These are phyloP conservation scores for Yamadazyma blattariae DNA, from an alignment of 1,139 yeast genomes.

Conservation along the genomic window DNA sequence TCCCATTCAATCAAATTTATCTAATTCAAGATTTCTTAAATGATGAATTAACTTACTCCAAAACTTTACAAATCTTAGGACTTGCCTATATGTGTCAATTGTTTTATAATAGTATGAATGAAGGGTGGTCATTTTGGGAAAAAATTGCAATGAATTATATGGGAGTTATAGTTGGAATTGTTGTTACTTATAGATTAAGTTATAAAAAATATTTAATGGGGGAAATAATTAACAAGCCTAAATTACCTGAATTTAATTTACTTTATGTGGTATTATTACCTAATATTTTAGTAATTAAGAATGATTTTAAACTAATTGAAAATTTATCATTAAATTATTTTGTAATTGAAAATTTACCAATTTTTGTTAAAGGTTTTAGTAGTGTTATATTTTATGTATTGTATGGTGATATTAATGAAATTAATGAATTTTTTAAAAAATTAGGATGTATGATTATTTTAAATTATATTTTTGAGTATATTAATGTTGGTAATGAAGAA, in stretches of 20 bases:
- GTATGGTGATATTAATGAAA: constrained; percentile 22
- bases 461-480: constrained; percentile 21
- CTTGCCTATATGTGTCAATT: constrained; percentile 31
- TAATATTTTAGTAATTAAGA: constrained; percentile 20
- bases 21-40: constrained; percentile 39
- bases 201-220: constrained; percentile 14
- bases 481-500: constrained; percentile 26
- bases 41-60: constrained; percentile 28
- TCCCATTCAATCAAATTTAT: constrained; percentile 30
- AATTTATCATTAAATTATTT: constrained; percentile 39
- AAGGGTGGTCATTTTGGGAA: constrained; percentile 19
- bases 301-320: constrained; percentile 12
- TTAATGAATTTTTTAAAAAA: constrained; percentile 23
- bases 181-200: constrained; percentile 26
- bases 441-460: constrained; percentile 25
- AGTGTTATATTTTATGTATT: constrained; percentile 28
- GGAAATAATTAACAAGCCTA: constrained; percentile 16
- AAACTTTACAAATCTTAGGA: constrained; percentile 33
- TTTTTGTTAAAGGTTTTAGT: constrained; percentile 28
- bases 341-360: constrained; percentile 30
- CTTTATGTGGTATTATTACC: constrained; percentile 37
- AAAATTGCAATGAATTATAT: constrained; percentile 32
- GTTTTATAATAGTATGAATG: constrained; percentile 22
- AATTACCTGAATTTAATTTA: constrained; percentile 38
- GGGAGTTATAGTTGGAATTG: constrained; percentile 31